A percentile compares a stretch with the other conserved stretches of the same genome.
Evolutionary conservation across 1,139 yeast genomes (phyloP).

Genomic region (Sugiyamaella sp.): DNA sequence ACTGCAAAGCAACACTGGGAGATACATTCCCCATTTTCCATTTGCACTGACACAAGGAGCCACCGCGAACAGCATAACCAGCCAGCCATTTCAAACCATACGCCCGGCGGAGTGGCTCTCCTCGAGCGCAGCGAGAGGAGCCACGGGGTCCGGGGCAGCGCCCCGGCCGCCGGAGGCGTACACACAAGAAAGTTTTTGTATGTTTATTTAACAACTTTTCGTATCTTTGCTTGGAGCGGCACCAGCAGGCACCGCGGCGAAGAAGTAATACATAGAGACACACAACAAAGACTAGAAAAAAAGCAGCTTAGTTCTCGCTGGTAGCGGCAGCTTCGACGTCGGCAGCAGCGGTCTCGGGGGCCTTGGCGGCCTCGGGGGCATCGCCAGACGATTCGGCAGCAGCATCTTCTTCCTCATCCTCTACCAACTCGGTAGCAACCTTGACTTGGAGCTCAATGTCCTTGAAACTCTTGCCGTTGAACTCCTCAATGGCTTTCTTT

Average conservation of each 20-base stretch:
- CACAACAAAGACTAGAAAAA: too few species aligned
- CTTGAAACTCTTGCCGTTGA: slow-evolving; percentile 45
- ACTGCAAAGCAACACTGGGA: too few species aligned
- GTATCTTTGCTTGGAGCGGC: neutral
- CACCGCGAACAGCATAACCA: too few species aligned
- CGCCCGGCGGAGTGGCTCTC: too few species aligned
- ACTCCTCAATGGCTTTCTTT: slow-evolving; percentile 48
- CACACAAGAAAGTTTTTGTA: neutral
- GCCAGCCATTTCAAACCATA: too few species aligned
- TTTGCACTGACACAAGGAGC: too few species aligned
- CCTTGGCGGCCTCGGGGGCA: slow-evolving; percentile 1
- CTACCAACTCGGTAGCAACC: slow-evolving; percentile 33
- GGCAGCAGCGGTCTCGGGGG: neutral
- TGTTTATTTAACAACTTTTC: neutral
- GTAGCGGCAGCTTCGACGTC: neutral
- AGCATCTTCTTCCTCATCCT: slow-evolving; percentile 26
- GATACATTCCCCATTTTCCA: too few species aligned
- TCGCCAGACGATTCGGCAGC: slow-evolving; percentile 21
- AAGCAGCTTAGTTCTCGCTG: slow-evolving; percentile 4
- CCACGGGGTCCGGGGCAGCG: slow-evolving; percentile 3
- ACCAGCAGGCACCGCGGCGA: neutral
- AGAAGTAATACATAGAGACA: neutral
- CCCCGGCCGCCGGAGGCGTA: slow-evolving; percentile 10
- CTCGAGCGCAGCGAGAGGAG: neutral
- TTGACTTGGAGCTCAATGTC: slow-evolving; percentile 44